These are phyloP conservation scores for Hypericum perforatum DNA, from an alignment of 345 rosid genomes.

Conservation along the genomic window DNA sequence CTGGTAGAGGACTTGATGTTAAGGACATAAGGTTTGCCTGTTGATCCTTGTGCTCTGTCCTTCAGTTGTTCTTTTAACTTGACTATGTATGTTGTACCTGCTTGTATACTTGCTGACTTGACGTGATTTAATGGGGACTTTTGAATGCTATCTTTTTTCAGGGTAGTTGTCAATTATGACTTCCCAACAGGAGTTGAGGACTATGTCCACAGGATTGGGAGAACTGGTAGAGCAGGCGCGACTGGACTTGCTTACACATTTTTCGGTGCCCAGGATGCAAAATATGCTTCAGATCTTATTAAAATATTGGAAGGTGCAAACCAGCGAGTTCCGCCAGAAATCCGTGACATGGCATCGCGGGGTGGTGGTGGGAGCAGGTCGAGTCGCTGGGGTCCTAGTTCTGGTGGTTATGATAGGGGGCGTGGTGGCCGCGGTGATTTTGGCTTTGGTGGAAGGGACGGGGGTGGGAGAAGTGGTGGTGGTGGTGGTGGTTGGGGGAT, in stretches of 20 bases:
- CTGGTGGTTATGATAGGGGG: conserved; percentile 56
- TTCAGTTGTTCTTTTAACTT: too few relatives aligned
- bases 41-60: not conserved
- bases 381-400: conserved; percentile 7
- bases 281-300: conserved; percentile 1
- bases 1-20: conserved; percentile 81
- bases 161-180: conserved; percentile 4
- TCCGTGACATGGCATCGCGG: not conserved
- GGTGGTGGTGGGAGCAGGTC: not conserved
- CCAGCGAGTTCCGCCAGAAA: conserved; percentile 1
- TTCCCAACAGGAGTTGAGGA: conserved; percentile 1
- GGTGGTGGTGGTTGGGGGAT: not conserved
- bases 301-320: conserved; percentile 3
- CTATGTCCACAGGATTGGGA: conserved; percentile 1
- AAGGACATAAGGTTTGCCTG: conserved; percentile 82
- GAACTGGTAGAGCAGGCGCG: conserved; percentile 2
- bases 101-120: too few relatives aligned
- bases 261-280: not conserved
- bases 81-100: too few relatives aligned
- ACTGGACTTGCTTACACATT: conserved; percentile 2
- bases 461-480: not conserved
- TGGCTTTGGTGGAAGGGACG: not conserved
- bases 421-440: conserved; percentile 1
- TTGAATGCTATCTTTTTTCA: not conserved
- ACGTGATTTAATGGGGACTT: too few relatives aligned